Conservation (phyloP, 208 protist genomes). For the Phytomonas serpens region DNA sequence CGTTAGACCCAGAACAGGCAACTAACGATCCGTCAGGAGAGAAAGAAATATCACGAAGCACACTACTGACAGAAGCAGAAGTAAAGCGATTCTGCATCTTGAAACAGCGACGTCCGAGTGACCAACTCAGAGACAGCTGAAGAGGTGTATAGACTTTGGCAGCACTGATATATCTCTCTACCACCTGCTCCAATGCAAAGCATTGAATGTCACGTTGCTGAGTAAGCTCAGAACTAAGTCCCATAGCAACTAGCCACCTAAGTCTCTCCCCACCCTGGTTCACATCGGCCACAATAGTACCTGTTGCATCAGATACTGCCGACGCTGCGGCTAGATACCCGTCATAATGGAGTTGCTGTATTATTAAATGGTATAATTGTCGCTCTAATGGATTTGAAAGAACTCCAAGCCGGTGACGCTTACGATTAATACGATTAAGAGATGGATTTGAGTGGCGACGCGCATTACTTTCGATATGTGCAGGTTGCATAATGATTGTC, state of each 20-base stretch:
- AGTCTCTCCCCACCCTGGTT: conserved; percentile 42
- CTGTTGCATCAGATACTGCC: conserved; percentile 64
- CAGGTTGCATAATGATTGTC: not conserved
- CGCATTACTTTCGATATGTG: not conserved
- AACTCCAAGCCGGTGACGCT: conserved; percentile 39
- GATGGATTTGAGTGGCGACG: not conserved
- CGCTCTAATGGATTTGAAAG: conserved; percentile 37
- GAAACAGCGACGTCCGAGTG: conserved; percentile 37
- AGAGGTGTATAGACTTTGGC: conserved; percentile 70
- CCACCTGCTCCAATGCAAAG: conserved; percentile 39
- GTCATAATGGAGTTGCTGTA: conserved; percentile 78
- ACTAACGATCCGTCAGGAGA: conserved; percentile 64
- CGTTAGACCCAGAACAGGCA: conserved; percentile 56
- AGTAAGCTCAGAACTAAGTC: conserved; percentile 38
- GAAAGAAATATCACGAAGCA: conserved; percentile 53
- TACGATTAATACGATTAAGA: conserved; percentile 18
- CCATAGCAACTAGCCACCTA: conserved; percentile 28
- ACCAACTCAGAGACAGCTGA: conserved; percentile 39
- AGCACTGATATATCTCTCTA: conserved; percentile 66
- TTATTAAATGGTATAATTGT: conserved; percentile 68
- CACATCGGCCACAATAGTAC: conserved; percentile 40
- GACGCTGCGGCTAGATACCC: conserved; percentile 63
- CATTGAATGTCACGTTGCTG: conserved; percentile 24
- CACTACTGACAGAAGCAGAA: conserved; percentile 56
- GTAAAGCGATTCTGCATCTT: conserved; percentile 62